phyloP scores from a whole-genome alignment of 345 rosid genomes.

The sweet orange (Citrus sinensis) region DVS_A1.0 CM039162.1:29778001-29778500 shows the following conservation, averaged over 20 bases:
- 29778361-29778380: constrained; percentile 7
- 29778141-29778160: constrained; percentile 30
- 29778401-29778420: not conserved
- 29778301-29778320: constrained; percentile 32
- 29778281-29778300: constrained; percentile 32
- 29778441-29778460: not conserved
- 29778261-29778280: constrained; percentile 19
- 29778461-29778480: not conserved
- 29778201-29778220: constrained; percentile 21
- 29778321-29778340: not conserved
- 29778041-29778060: constrained; percentile 72
- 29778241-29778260: constrained; percentile 21
- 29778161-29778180: constrained; percentile 30
- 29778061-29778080: constrained; percentile 63
- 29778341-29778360: constrained; percentile 9
- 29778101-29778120: constrained; percentile 81
- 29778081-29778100: constrained; percentile 65
- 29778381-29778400: not conserved
- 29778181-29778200: constrained; percentile 22
- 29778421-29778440: not conserved
- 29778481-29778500: constrained; percentile 5
- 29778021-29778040: constrained; percentile 72
- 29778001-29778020: constrained; percentile 47
- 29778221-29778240: constrained; percentile 27
- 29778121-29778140: constrained; percentile 38